Percentiles rank a stretch among this genome's conserved stretches.
These are phyloP conservation scores for Trichocladium uniseriatum DNA, from an alignment of 495 filamentous ascomycete species.

Conservation along the genomic window DNA sequence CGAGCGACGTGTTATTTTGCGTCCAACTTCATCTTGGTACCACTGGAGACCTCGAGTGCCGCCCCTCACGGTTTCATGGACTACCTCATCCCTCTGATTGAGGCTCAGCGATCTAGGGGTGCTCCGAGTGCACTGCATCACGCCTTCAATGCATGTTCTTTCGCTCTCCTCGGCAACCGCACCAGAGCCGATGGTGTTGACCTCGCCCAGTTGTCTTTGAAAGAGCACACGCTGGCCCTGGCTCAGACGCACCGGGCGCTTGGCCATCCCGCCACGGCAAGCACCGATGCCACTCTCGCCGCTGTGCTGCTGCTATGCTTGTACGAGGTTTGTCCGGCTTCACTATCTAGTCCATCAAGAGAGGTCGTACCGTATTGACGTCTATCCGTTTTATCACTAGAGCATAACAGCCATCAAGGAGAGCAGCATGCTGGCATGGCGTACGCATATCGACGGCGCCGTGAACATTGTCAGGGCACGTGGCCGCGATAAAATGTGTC, in stretches of 20 bases:
- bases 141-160: conserved; percentile 51
- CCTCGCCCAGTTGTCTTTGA: conserved; percentile 30
- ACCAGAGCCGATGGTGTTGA: conserved; percentile 25
- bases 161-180: conserved; percentile 42
- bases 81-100: conserved; percentile 45
- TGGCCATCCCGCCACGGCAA: conserved; percentile 31
- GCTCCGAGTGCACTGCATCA: conserved; percentile 45
- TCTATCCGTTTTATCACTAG: no score
- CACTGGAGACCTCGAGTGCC: conserved; percentile 27
- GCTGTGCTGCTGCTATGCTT: conserved; percentile 20
- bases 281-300: conserved; percentile 20
- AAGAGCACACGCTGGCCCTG: conserved; percentile 43
- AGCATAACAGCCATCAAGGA: no score
- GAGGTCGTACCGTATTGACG: no score
- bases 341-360: conserved; percentile 37
- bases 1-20: conserved; percentile 46
- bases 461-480: conserved; percentile 41
- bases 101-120: conserved; percentile 33
- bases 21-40: conserved; percentile 45
- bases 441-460: conserved; percentile 46
- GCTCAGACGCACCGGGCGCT: conserved; percentile 45
- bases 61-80: conserved; percentile 45
- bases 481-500: conserved; percentile 40
- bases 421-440: conserved; percentile 40
- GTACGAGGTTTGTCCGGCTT: no score